Evolutionary conservation across 2,329 filamentous ascomycete genomes (phyloP), one percentile per base, ranked within the genome.

Genomic region (Nigrospora oryzae): DNA sequence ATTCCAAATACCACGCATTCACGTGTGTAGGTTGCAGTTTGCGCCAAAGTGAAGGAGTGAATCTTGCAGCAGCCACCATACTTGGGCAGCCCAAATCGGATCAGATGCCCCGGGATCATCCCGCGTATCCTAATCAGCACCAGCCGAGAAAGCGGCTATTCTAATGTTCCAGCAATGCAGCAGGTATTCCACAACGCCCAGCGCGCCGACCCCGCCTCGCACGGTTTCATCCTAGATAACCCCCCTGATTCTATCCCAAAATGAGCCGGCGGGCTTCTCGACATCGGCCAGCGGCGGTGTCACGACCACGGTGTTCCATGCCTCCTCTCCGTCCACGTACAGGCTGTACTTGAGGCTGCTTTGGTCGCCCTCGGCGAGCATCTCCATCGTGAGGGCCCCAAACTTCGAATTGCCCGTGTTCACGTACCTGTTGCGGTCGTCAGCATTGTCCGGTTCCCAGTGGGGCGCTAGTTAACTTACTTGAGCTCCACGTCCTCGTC

Each of bases 361-460:
- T 62, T 83, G 80, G 49, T 80, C 77, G 36, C 76, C 76, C 11
- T 75, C 73, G 2, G 76, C 70, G 5, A 79, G 74, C 45, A 80
- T 81, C 48, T 83, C 81, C 49, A 98, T 89, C 17, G 88, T 86
- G 28, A 95, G 74, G 0, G 83, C 79, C 1, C 89, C 89, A 63
- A 95, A 91, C 62, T 97, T 97, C 50, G 83, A 89, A 57, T 89
- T 90, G 2, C 91, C 91, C 47, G 84, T 79, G 2, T 91, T 86
- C 38, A 91, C 77, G 55, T 93, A 89, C 54, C 81, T 85, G 44
- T 36, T 13, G 37, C 36, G 15, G 1, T 38, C 42, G 52, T 64
- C 54, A 63, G 45, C 35, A 41, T 34, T 30, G 42, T 46, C 17
- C n/a, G 17, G 5, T 2, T 15, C 13, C 5, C 14, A 17, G 19